Conservation (phyloP, 352 stramenopile genomes). For the Pythium plurisporium region DNA sequence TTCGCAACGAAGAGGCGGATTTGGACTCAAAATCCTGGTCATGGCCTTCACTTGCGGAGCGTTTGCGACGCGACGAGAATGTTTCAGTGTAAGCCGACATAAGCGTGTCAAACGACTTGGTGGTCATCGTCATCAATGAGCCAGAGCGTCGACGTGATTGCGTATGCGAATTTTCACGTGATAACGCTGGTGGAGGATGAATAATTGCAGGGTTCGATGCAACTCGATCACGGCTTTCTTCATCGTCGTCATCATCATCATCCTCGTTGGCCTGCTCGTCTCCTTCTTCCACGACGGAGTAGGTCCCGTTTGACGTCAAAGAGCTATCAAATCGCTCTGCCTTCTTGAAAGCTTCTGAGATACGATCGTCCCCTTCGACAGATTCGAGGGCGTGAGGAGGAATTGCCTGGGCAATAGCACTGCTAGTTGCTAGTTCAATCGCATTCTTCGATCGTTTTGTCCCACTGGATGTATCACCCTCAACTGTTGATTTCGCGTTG, state of each 20-base stretch:
- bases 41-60: conserved; percentile 57
- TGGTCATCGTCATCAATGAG: conserved; percentile 54
- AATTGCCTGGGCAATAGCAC: conserved; percentile 67
- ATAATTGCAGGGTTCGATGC: conserved; percentile 34
- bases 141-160: conserved; percentile 39
- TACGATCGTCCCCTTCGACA: conserved; percentile 19
- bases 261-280: conserved; percentile 28
- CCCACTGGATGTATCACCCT: neutral
- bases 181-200: neutral
- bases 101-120: conserved; percentile 67
- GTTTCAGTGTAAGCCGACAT: conserved; percentile 53
- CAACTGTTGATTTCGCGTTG: neutral
- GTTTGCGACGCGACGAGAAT: conserved; percentile 38
- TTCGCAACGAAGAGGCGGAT: conserved; percentile 27
- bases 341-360: conserved; percentile 17
- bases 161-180: conserved; percentile 33
- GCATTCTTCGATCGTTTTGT: conserved; percentile 37
- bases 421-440: conserved; percentile 71
- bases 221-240: conserved; percentile 54
- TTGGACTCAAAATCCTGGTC: conserved; percentile 27
- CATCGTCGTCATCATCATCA: conserved; percentile 27
- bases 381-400: conserved; percentile 34
- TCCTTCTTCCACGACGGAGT: conserved; percentile 20
- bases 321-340: conserved; percentile 9
- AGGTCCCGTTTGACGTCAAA: neutral